Conservation (phyloP, 257 asterid genomes). For the Ajuga chamaepitys region DNA sequence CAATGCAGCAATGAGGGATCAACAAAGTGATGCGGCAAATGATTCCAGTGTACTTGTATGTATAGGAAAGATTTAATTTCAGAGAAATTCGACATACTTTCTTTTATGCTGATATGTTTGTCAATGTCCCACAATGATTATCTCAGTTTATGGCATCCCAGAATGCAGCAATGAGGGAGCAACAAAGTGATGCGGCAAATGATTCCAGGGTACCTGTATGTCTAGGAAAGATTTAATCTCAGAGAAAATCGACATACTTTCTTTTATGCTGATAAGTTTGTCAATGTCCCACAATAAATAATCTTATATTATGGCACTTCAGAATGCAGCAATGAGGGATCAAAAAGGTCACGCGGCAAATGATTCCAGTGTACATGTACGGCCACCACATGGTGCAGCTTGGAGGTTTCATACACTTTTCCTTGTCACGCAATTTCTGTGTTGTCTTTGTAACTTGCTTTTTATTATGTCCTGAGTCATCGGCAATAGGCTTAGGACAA, state of each 20-base stretch:
- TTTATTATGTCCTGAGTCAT: conserved; percentile 7
- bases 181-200: too few relatives aligned
- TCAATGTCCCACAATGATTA: too few relatives aligned
- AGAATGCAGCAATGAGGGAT: conserved; percentile 21
- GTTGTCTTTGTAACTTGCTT: background rate
- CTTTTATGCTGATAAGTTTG: background rate
- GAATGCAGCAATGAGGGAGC: too few relatives aligned
- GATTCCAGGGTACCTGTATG: too few relatives aligned
- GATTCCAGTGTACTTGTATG: too few relatives aligned
- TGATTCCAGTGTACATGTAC: conserved; percentile 13
- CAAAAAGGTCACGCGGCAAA: conserved; percentile 5
- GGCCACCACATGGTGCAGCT: conserved; percentile 24
- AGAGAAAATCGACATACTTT: background rate
- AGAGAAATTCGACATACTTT: too few relatives aligned
- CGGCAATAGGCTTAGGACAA: background rate
- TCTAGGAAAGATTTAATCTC: too few relatives aligned
- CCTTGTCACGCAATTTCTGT: background rate
- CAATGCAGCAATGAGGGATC: too few relatives aligned
- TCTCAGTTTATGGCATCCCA: too few relatives aligned
- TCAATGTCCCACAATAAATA: background rate
- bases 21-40: too few relatives aligned
- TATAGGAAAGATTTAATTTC: too few relatives aligned
- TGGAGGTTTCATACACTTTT: conserved; percentile 36
- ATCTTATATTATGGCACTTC: background rate
- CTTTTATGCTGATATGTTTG: too few relatives aligned